A percentile compares a stretch with the other conserved stretches of the same genome.
phyloP scores from a whole-genome alignment of 441 rosid genomes.

The Erysimum cheiri region DNA sequence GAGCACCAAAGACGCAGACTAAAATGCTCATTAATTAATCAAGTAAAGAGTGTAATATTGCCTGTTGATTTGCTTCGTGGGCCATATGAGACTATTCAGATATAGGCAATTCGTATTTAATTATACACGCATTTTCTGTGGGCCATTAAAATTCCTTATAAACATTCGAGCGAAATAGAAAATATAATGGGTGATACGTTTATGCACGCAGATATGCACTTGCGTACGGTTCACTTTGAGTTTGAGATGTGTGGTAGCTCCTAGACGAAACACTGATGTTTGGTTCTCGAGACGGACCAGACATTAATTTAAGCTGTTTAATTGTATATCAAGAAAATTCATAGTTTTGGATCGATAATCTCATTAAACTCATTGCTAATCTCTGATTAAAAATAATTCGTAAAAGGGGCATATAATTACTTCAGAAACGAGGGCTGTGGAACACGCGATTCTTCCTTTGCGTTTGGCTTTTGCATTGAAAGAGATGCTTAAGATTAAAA shows the following conservation, averaged over 20 bases:
- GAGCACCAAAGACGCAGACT: slow-evolving; percentile 13
- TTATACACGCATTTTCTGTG: slow-evolving; percentile 40
- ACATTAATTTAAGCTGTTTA: background rate
- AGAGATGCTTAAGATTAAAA: no score
- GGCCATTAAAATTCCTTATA: slow-evolving; percentile 36
- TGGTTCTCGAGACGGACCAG: slow-evolving; percentile 11
- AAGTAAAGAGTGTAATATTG: slow-evolving; percentile 34
- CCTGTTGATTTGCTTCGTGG: slow-evolving; percentile 39
- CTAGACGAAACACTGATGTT: slow-evolving; percentile 22
- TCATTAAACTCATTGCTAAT: background rate
- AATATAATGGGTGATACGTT: slow-evolving; percentile 10
- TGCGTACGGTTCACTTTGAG: slow-evolving; percentile 32
- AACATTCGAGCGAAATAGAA: slow-evolving; percentile 25
- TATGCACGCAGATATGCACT: slow-evolving; percentile 4
- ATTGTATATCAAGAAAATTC: background rate
- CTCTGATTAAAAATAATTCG: background rate
- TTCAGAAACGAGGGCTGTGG: background rate
- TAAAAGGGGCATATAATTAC: background rate
- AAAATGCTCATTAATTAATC: slow-evolving; percentile 27
- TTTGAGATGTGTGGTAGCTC: slow-evolving; percentile 22
- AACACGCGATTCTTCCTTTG: background rate
- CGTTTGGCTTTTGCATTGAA: background rate
- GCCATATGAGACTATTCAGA: slow-evolving; percentile 41
- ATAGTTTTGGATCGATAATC: background rate
- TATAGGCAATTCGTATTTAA: slow-evolving; percentile 35